Conservation (phyloP, 352 stramenopile species). For the Phytopythium oedochilum region DNA sequence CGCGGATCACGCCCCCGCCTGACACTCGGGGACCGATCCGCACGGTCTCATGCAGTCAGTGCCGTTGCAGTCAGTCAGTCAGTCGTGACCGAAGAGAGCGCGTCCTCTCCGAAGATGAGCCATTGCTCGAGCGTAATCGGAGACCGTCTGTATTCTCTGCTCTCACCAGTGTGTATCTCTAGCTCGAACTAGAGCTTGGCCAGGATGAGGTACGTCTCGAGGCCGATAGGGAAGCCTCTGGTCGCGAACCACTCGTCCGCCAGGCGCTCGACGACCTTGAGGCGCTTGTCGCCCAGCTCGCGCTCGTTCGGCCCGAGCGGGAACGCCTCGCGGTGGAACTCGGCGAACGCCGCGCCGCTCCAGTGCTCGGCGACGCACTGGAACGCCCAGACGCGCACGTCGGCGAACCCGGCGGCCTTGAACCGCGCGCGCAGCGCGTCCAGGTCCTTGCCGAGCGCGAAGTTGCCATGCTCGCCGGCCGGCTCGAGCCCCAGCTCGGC, state of each 20-base stretch:
- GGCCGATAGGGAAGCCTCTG: conserved; percentile 40
- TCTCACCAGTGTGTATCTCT: too few relatives aligned
- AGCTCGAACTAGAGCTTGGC: conserved; percentile 11
- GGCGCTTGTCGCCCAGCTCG: conserved; percentile 16
- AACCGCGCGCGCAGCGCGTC: conserved; percentile 26
- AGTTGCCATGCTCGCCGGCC: conserved; percentile 31
- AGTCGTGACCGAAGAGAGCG: too few relatives aligned
- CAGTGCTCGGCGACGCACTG: conserved; percentile 42
- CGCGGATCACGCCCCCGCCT: background rate
- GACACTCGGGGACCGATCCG: too few relatives aligned
- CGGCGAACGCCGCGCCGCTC: conserved; percentile 38
- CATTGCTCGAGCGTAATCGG: too few relatives aligned
- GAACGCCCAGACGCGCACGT: conserved; percentile 44
- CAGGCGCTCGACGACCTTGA: conserved; percentile 29
- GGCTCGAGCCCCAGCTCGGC: conserved; percentile 23
- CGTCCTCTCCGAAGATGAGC: too few relatives aligned
- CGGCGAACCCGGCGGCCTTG: conserved; percentile 21
- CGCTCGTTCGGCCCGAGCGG: conserved; percentile 20
- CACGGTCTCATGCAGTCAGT: too few relatives aligned
- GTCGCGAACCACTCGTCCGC: conserved; percentile 38
- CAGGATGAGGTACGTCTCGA: conserved; percentile 54
- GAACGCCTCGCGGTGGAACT: conserved; percentile 23
- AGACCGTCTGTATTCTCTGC: too few relatives aligned
- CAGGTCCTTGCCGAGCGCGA: conserved; percentile 41
- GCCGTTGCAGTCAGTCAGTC: too few relatives aligned